Base-by-base conservation (phyloP, 2,329 filamentous ascomycete genomes). In the Stagonosporopsis vannaccii region DNA sequence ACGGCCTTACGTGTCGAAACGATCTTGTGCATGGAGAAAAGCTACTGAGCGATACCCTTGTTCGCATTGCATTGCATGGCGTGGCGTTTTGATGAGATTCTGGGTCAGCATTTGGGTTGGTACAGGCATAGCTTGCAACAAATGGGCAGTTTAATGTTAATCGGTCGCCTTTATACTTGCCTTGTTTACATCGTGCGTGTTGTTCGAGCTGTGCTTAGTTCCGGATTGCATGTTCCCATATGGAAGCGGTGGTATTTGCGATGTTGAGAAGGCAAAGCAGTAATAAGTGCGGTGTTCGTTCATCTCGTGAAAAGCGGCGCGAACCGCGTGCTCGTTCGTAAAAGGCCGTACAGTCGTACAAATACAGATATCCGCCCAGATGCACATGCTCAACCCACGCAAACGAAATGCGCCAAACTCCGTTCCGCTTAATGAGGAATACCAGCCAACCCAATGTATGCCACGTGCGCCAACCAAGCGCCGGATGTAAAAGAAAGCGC, bases 51-150 rank as follows among this genome's bases (percentile, higher is more conserved):
- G 53, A 56, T 56, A 56, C 47, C 53, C 53, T 53, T 51, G 37
- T 56, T 56, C 53, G 53, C 53, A 56, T 56, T 51, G 53, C 53
- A 56, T 56, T 51, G 53, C 53, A 56, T 56, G 53, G 53, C 53
- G 43, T 48, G 53, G 53, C 47, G 53, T 56, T 56, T 19, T 46
- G n/a, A 35, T 43, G 17, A 20, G 20, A 28, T 56, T 41, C 12
- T 49, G 23, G 44, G 28, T 44, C 23, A 39, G 44, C 32, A 55
- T 49, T 22, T 12, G 32, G 40, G 17, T 25, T 37, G 37, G 25
- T 28, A 47, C 33, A 32, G 45, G 35, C 28, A 45, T 40, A n/a
- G n/a, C n/a, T n/a, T n/a, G 39, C 33, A 42, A 39, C 39, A 39
- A 30, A 43, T 42, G 43, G 17, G 36, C 19, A 25, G 13, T 15